A percentile compares a stretch with the other conserved stretches of the same genome.
Evolutionary conservation across 345 rosid species (phyloP).

Genomic region (Citrus cavaleriei): DNA sequence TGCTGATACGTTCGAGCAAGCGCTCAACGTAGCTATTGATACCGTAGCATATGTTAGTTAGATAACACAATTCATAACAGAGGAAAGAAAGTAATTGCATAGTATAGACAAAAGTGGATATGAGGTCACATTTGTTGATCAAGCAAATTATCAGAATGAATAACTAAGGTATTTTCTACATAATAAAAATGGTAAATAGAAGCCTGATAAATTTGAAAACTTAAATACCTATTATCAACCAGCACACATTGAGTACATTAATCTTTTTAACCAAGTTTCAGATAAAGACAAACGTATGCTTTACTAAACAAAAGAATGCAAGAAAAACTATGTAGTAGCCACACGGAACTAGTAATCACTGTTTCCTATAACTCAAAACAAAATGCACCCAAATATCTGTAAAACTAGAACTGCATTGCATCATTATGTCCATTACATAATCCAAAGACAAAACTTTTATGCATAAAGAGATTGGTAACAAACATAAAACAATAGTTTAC

Average conservation of each 20-base stretch:
- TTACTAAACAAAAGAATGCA: background rate
- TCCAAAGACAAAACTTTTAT: background rate
- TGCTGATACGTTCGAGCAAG: constrained; percentile 87
- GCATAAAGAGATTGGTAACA: background rate
- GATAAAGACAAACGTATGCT: background rate
- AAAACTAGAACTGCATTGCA: background rate
- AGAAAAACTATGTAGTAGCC: background rate
- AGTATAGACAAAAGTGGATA: background rate
- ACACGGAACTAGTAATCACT: background rate
- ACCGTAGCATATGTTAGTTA: constrained; percentile 5
- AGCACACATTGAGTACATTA: background rate
- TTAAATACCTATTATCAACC: background rate
- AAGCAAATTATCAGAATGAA: background rate
- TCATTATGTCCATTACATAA: background rate
- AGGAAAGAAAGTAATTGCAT: background rate
- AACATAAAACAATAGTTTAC: constrained; percentile 27
- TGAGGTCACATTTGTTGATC: background rate
- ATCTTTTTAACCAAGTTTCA: background rate
- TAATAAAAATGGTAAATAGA: background rate
- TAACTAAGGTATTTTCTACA: background rate
- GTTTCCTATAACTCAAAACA: background rate
- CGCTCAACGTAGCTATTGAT: constrained; percentile 73
- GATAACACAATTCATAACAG: background rate
- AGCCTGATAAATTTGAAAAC: background rate
- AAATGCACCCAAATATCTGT: background rate